Conservation (phyloP, 2,329 filamentous ascomycete genomes). For the Epichloe sp. region DNA sequence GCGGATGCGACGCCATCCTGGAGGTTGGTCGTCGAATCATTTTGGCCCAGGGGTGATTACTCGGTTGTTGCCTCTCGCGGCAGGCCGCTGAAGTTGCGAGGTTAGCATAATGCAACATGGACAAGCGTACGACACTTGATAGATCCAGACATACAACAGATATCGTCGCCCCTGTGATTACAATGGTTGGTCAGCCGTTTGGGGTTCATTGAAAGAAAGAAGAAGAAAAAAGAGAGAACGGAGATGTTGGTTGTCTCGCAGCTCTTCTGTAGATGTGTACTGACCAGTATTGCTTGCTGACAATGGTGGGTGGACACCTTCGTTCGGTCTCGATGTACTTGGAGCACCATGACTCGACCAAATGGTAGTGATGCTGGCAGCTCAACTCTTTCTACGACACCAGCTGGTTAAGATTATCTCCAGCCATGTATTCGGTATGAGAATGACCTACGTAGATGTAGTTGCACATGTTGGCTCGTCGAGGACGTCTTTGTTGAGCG, state of each 20-base stretch:
- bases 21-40: conserved; percentile 22
- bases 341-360: conserved; percentile 32
- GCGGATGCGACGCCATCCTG: conserved; percentile 14
- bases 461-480: conserved; percentile 30
- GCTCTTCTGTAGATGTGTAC: conserved; percentile 8
- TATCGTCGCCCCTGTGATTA: conserved; percentile 26
- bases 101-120: conserved; percentile 9
- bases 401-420: neutral
- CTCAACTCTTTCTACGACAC: conserved; percentile 33
- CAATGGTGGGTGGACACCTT: conserved; percentile 28
- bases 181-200: conserved; percentile 10
- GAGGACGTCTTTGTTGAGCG: neutral
- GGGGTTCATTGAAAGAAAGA: conserved; percentile 1
- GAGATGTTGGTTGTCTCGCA: too few relatives aligned
- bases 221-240: too few relatives aligned
- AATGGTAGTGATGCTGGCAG: conserved; percentile 37
- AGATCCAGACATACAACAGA: conserved; percentile 25
- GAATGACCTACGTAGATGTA: conserved; percentile 31
- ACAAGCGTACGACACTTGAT: neutral
- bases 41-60: conserved; percentile 25
- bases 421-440: neutral
- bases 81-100: conserved; percentile 19
- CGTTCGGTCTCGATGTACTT: conserved; percentile 32
- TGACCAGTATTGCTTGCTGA: conserved; percentile 33
- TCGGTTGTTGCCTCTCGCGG: conserved; percentile 26